Base-by-base conservation (phyloP, 2,329 filamentous ascomycete species). In the Aspergillus oerlinghausenensis region DNA sequence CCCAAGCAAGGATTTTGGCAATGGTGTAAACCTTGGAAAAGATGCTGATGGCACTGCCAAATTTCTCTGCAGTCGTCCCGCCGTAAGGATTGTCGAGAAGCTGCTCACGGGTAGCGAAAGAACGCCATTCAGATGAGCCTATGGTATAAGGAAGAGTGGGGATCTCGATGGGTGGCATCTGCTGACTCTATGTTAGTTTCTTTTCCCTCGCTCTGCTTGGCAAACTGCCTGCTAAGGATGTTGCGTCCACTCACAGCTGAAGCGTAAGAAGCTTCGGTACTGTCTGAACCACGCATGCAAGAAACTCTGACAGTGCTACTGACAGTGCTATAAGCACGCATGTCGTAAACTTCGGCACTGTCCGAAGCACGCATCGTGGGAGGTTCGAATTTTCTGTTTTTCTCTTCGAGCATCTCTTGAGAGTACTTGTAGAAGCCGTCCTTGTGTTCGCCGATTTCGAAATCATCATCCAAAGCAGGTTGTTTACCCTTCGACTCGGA, bases 11-110 rank as follows among this genome's bases (percentile, higher is more conserved):
- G 11, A 75, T 58, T 50, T 75, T 76, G 23, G 72, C 69, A 49
- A 73, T 58, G 1, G 69, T 63, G 55, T 75, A 76, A 9, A 76
- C 63, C 52, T 66, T 70, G 25, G 62, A 56, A 38, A 69, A 71
- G 10, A 74, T 65, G 1, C 58, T 59, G 48, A 75, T 53, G 5
- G 74, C 67, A 21, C 59, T 65, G 2, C 61, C 55, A 11, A 68
- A 58, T 53, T 67, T 69, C n/a, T 64, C 65, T 3, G 60, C 50
- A 0, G 56, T 47, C n/a, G 65, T 59, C 11, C 66, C 60, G 10
- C 60, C 54, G 10, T 57, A 55, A 32, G 61, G 38, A 21, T 63
- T 58, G 8, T 68, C 61, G 51, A 67, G 14, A 51, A 55, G 21
- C 43, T 55, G 42, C 54, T 60, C 35, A 51, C 52, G 17, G 38